Conservation (phyloP, 1,139 yeast species). For the Hyphopichia khmerensis region DNA sequence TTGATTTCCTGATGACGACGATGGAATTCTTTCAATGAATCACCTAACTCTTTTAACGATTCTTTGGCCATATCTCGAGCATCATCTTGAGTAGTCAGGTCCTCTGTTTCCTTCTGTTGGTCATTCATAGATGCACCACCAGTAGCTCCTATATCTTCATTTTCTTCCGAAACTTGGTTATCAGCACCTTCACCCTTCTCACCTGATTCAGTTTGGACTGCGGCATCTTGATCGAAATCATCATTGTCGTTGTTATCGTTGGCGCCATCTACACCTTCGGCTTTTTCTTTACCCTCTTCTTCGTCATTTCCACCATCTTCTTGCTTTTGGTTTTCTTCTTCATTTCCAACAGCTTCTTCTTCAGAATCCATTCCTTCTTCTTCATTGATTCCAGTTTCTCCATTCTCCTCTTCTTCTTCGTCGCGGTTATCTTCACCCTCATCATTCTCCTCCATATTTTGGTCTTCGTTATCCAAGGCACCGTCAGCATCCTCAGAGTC, state of each 20-base stretch:
- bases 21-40: conserved; percentile 86
- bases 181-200: conserved; percentile 78
- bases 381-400: conserved; percentile 29
- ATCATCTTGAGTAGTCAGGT: conserved; percentile 45
- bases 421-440: conserved; percentile 22
- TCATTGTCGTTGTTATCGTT: conserved; percentile 56
- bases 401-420: conserved; percentile 19
- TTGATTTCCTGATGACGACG: conserved; percentile 85
- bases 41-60: conserved; percentile 84
- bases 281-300: conserved; percentile 25
- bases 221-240: conserved; percentile 58
- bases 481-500: conserved; percentile 18
- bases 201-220: conserved; percentile 73
- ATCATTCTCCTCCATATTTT: conserved; percentile 18
- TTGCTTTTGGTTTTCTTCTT: conserved; percentile 19
- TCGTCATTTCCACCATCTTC: conserved; percentile 24
- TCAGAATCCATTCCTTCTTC: conserved; percentile 18
- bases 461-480: conserved; percentile 22
- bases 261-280: conserved; percentile 46
- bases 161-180: conserved; percentile 62
- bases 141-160: conserved; percentile 66
- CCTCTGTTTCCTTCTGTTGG: conserved; percentile 36
- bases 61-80: conserved; percentile 76
- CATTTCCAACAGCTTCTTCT: conserved; percentile 18
- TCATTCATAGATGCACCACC: conserved; percentile 58